Evolutionary conservation across 768 basidiomycete species (phyloP), one percentile per base, ranked within the genome.

Genomic region (Stropharia rugosoannulata): DNA sequence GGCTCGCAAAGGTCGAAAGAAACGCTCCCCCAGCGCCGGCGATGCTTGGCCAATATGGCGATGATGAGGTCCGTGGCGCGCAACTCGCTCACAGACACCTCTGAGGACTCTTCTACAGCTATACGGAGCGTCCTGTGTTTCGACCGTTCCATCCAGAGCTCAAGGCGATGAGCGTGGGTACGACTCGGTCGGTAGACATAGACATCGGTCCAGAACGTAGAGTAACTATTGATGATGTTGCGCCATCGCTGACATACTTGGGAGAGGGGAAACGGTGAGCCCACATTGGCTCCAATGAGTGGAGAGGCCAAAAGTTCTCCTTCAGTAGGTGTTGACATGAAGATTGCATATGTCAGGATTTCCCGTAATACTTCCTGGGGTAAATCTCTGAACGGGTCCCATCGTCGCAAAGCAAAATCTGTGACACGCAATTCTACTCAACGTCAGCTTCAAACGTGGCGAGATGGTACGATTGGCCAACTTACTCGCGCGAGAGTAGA

Each of bases 191-290:
- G 37, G 27, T 51, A 43, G 10, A 62, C 54, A 18, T 48, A 37
- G 52, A 64, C 54, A 4, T 46, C 39, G 7, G 36, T 44, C 63
- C 63, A 64, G 16, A 64, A 55, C 22, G 48, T 11, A 3, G 54
- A 48, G 3, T 55, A 35, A 18, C 54, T 36, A 2, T 45, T 40
- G 7, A 55, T 50, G 16, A 64, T 51, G 19, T 29, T 3, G 8
- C 61, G 53, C 63, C 63, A 64, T 16, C 29, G 29, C 3, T 35
- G 29, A 43, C 59, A 62, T 16, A 64, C 59, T 32, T 62, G 60
- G 13, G 56, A 55, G 8, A 64, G 55, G 12, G 52, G 40, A 15
- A 64, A 51, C 1, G 63, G 57, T 15, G 45, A 46, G 15, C 45
- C 45, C 3, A 46, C 7, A 8, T 27, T 13, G 22, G 22, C 6